These are phyloP conservation scores for Ophiostoma australiae DNA, from an alignment of 2,329 filamentous ascomycete genomes.

Conservation along the genomic window DNA sequence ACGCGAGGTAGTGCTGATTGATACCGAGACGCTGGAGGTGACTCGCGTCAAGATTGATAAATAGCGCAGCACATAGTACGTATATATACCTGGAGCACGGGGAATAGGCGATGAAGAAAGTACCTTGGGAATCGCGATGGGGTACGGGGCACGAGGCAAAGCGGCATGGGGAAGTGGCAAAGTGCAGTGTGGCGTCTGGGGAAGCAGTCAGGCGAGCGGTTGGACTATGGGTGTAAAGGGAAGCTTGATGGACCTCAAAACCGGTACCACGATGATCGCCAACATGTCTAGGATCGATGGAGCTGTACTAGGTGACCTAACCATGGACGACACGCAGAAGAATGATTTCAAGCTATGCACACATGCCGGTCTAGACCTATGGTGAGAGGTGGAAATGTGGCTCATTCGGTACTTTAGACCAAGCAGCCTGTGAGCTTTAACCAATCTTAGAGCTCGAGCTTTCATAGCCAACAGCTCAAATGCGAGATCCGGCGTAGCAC, in stretches of 20 bases:
- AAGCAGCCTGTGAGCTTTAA: neutral
- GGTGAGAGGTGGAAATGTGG: neutral
- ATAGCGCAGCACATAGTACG: neutral
- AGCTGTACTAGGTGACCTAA: neutral
- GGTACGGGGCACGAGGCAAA: neutral
- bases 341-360: neutral
- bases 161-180: neutral
- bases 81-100: too few species aligned
- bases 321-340: neutral
- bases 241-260: neutral
- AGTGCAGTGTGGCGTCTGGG: neutral
- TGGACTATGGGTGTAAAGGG: neutral
- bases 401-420: neutral
- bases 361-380: neutral
- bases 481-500: neutral
- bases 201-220: neutral
- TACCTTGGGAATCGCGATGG: neutral
- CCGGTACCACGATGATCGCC: neutral
- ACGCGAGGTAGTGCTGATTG: conserved; percentile 74
- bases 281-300: neutral
- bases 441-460: neutral
- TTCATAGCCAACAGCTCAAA: neutral
- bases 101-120: neutral
- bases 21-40: conserved; percentile 77
- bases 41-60: conserved; percentile 58